Base-by-base conservation (phyloP, 2,329 filamentous ascomycete genomes). In the Lomentospora prolificans region DNA sequence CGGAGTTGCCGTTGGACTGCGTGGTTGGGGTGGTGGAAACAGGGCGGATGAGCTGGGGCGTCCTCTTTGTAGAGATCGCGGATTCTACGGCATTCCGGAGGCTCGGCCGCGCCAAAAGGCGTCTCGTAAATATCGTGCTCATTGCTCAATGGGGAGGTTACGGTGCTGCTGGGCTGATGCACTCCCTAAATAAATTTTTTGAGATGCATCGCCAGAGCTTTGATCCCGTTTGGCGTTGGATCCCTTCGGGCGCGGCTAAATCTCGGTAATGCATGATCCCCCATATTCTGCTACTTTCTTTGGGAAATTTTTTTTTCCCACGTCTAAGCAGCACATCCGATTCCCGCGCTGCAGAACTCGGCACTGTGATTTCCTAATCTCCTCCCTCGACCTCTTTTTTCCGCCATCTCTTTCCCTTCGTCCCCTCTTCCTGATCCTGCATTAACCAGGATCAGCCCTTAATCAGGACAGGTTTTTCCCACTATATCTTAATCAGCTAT, bases 1-100 rank as follows among this genome's bases (percentile, higher is more conserved):
- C 27, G 50, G 19, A 10, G 51, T n/a, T 25, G n/a, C 41, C 8
- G 31, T 58, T 54, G 41, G 48, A 53, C 58, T 39, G 59, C 57
- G 57, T 51, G 57, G 55, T 56, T 59, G 61, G 55, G 50, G 60
- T 57, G 57, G 58, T 53, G 24, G 48, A 58, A 57, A 63, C 57
- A 62, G 59, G 58, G 60, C 58, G 36, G 59, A 51, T 9, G 55
- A 57, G 27, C 56, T 36, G 31, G 52, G 57, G 28, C 56, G 46
- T 22, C 55, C 57, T 52, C 19, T 31, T 19, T 10, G 30, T 30
- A 25, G 46, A 56, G 25, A 8, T 24, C 28, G 17, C 48, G 5
- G 30, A 55, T 46, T 44, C 52, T 30, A 31, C n/a, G 55, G 52
- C 31, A 27, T 50, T 28, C 17, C 53, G 53, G 10, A 59, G 50